phyloP scores from a whole-genome alignment of 768 basidiomycete genomes.

The Boletus vinaceobasis region DNA sequence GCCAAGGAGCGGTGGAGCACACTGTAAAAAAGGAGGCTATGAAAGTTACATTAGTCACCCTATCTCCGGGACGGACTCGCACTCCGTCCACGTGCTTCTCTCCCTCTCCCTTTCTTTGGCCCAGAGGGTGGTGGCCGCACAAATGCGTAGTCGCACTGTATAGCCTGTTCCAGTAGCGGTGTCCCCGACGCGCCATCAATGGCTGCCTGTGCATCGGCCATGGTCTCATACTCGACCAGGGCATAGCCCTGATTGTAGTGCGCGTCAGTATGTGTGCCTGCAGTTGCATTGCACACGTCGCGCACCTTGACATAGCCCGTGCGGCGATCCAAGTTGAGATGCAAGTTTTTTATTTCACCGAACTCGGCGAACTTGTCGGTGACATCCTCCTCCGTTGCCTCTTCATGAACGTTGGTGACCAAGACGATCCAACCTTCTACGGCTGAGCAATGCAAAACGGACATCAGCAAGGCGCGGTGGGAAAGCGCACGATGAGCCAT shows the following conservation, averaged over 20 bases:
- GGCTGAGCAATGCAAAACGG: conserved; percentile 46
- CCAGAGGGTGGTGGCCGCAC: conserved; percentile 80
- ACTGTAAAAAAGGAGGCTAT: background rate
- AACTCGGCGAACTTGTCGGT: conserved; percentile 95
- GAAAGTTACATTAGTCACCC: conserved; percentile 11
- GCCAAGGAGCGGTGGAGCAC: background rate
- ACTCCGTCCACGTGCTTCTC: conserved; percentile 66
- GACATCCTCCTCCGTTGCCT: conserved; percentile 96
- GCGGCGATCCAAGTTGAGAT: conserved; percentile 92
- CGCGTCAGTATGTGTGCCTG: background rate
- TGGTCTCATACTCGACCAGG: conserved; percentile 94
- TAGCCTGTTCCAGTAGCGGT: conserved; percentile 75
- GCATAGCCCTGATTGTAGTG: conserved; percentile 77
- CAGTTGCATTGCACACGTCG: background rate
- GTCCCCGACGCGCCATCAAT: conserved; percentile 88
- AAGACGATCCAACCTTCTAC: conserved; percentile 99
- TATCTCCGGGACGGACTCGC: conserved; percentile 72
- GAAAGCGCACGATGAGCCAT: conserved; percentile 3
- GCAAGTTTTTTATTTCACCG: conserved; percentile 96
- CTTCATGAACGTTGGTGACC: conserved; percentile 95
- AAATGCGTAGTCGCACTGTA: conserved; percentile 92
- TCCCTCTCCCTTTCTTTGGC: conserved; percentile 69
- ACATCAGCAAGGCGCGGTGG: conserved; percentile 4
- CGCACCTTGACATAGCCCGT: conserved; percentile 98
- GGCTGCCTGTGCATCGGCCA: conserved; percentile 90